Conservation (phyloP, 2,329 filamentous ascomycete genomes). For the Aspergillus neotritici region DNA sequence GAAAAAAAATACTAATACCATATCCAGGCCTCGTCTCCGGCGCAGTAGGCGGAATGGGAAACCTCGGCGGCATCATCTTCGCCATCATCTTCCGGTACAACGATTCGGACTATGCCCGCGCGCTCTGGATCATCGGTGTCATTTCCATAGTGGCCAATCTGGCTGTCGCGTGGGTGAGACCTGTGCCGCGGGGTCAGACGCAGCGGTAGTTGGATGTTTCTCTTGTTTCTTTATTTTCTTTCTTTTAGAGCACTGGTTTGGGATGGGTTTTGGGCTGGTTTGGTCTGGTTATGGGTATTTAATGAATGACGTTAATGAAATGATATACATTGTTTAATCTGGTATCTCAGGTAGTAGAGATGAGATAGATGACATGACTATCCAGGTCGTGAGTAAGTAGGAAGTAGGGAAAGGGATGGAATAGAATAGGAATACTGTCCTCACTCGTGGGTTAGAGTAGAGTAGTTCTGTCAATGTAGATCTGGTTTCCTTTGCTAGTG, state of each 20-base stretch:
- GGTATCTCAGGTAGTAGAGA: too few relatives aligned
- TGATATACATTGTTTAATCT: too few relatives aligned
- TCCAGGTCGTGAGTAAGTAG: background rate
- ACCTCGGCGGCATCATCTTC: slow-evolving; percentile 79
- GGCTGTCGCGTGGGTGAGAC: slow-evolving; percentile 58
- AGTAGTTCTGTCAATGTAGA: too few relatives aligned
- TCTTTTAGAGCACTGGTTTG: background rate
- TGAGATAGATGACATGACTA: background rate
- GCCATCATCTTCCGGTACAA: slow-evolving; percentile 76
- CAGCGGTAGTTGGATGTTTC: slow-evolving; percentile 6
- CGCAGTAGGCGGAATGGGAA: slow-evolving; percentile 71
- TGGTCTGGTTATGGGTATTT: too few relatives aligned
- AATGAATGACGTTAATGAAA: too few relatives aligned
- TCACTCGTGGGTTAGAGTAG: too few relatives aligned
- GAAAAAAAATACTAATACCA: background rate
- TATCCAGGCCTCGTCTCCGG: slow-evolving; percentile 59
- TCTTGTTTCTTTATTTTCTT: background rate
- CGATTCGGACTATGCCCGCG: slow-evolving; percentile 60
- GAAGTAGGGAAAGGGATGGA: too few relatives aligned
- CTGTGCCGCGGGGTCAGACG: slow-evolving; percentile 51
- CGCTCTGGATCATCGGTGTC: slow-evolving; percentile 76
- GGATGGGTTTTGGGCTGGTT: background rate
- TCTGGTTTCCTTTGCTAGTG: slow-evolving; percentile 65
- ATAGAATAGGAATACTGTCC: too few relatives aligned
- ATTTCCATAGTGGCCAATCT: slow-evolving; percentile 68